Evolutionary conservation across 495 filamentous ascomycete species (phyloP).

Genomic region (Penicillium longicatenatum): DNA sequence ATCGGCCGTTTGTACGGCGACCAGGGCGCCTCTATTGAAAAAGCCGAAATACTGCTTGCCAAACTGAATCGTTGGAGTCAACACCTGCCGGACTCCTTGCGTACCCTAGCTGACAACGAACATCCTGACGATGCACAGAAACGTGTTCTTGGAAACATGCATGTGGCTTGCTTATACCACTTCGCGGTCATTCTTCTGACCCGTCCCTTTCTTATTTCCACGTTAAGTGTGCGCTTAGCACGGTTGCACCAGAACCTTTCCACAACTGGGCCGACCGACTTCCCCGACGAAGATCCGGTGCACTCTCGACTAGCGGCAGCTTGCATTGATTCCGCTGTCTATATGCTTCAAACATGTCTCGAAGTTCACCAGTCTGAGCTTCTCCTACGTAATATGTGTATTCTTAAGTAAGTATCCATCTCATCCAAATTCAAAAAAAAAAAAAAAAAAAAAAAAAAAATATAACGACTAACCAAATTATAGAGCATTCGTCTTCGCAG

Average conservation of each 20-base stretch:
- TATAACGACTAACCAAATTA: slow-evolving; percentile 12
- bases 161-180: slow-evolving; percentile 46
- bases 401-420: slow-evolving; percentile 33
- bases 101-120: slow-evolving; percentile 19
- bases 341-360: slow-evolving; percentile 45
- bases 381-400: slow-evolving; percentile 40
- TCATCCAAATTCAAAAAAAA: too few species aligned
- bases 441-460: too few species aligned
- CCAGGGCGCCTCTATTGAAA: slow-evolving; percentile 33
- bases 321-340: slow-evolving; percentile 43
- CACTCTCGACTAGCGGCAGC: slow-evolving; percentile 38
- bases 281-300: slow-evolving; percentile 31
- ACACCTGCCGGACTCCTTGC: slow-evolving; percentile 29
- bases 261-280: background rate
- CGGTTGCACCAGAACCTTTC: slow-evolving; percentile 33
- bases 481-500: slow-evolving; percentile 45
- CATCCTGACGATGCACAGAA: slow-evolving; percentile 26
- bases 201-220: slow-evolving; percentile 42
- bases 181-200: slow-evolving; percentile 47
- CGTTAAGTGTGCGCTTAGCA: slow-evolving; percentile 38
- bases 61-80: slow-evolving; percentile 41
- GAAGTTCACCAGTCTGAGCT: slow-evolving; percentile 36
- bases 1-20: slow-evolving; percentile 35
- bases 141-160: slow-evolving; percentile 40
- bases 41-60: slow-evolving; percentile 36